A percentile compares a stretch with the other conserved stretches of the same genome.
Conservation (phyloP, 2,329 filamentous ascomycete genomes). For the Tolypocladium pustulatum region DNA sequence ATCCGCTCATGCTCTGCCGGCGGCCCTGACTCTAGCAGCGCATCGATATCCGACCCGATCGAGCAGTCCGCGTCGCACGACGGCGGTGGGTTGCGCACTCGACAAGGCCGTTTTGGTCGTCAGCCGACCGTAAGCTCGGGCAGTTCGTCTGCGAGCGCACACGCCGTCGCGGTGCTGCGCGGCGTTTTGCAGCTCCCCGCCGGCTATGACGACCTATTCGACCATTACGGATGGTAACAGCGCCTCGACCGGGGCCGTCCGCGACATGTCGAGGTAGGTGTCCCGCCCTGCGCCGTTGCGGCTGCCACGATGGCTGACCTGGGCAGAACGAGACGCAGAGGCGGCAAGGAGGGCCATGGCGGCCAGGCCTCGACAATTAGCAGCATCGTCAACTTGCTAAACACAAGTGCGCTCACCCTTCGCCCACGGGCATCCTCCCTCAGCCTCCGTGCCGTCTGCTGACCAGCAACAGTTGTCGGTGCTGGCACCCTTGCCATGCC, state of each 20-base stretch:
- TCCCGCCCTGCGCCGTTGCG: constrained; percentile 1
- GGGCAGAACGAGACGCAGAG: constrained; percentile 45
- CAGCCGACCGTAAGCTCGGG: not conserved
- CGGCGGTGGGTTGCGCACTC: not conserved
- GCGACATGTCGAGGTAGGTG: constrained; percentile 38
- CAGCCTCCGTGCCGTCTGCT: constrained; percentile 3
- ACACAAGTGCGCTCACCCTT: constrained; percentile 61
- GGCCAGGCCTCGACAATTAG: constrained; percentile 83
- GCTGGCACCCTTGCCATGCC: constrained; percentile 93
- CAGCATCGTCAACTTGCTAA: constrained; percentile 89
- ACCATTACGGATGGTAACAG: constrained; percentile 37
- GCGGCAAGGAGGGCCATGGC: constrained; percentile 55
- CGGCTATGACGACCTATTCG: constrained; percentile 45
- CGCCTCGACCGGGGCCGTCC: constrained; percentile 25
- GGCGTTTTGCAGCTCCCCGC: constrained; percentile 1
- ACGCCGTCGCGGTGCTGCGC: constrained; percentile 1
- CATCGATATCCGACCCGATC: not conserved
- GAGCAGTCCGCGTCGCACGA: not conserved
- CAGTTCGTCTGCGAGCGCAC: not conserved
- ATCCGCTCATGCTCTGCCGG: not conserved
- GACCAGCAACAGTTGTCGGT: constrained; percentile 60
- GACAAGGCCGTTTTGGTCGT: not conserved
- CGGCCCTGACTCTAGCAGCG: not conserved
- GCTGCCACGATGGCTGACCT: constrained; percentile 2
- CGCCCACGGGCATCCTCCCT: constrained; percentile 1